Base-by-base conservation (phyloP, 1,284 basidiomycete species). In the Takashimella tepidaria region DNA sequence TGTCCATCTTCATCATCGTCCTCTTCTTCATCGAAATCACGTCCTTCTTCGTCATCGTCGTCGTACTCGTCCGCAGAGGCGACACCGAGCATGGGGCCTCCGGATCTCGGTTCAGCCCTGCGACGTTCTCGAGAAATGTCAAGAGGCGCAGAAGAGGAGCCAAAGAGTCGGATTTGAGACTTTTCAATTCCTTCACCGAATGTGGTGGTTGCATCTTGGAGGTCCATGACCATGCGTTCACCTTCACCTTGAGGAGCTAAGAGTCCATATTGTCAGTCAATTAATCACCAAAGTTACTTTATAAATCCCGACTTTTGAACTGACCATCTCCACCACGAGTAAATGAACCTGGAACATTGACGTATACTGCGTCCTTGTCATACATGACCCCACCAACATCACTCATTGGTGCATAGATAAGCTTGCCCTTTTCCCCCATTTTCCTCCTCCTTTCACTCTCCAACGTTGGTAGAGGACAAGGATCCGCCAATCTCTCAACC, bases 361-460 rank as follows among this genome's bases (percentile, higher is more conserved):
- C 88, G 80, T 91, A 99, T 2, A 98, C 93, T 0, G 93, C 92
- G 68, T 98, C 96, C 75, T 98, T 98, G 79, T 99, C 96, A 69
- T 96, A 98, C 78, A 91, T 86, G 57, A 99, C 85, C 6, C 95
- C 96, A 20, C 95, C 95, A 2, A 98, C 88, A 68, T 97, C 95
- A 71, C 90, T 95, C 95, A 98, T 98, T 1, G 96, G 96, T 5
- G 96, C 96, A 74, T 98, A 92, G 5, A 98, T 86, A 3, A 97
- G 78, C 72, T 91, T 96, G 72, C 89, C 89, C 80, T 96, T 96
- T 74, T 98, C 95, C 63, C 88, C 93, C 70, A 99, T 79, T 73
- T 89, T 92, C 50, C 96, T 77, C 56, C 90, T 78, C 77, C 93
- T 93, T 78, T 98, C 96, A 55, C 88, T 89, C 52, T 96, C 90